Base-by-base conservation (phyloP, 805 yeast species). In the Candida hispaniensis region DNA sequence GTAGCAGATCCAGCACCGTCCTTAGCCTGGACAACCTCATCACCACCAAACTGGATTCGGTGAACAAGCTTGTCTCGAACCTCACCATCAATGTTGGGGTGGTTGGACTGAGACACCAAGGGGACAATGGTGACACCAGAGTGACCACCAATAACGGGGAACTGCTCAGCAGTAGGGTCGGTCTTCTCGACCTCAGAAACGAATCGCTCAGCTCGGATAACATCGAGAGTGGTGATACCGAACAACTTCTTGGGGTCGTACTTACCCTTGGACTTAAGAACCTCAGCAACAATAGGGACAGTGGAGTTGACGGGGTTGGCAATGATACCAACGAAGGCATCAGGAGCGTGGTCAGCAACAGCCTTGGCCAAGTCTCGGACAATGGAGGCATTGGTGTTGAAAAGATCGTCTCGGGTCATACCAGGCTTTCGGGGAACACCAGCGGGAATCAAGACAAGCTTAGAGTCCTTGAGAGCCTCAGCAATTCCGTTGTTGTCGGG, bases 31-130 rank as follows among this genome's bases (percentile, higher is more conserved):
- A 86, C 97, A 30, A 86, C 94, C 61, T 88, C 96, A 56, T 86
- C 97, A 55, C 97, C 97, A 43, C 93, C 94, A 49, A 79, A 85
- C 64, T 86, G 96, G 47, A 86, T 86, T 62, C 97, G 74, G 69
- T 82, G 69, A 50, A 83, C 72, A 48, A 86, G 70, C 43, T 71
- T 70, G 50, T 72, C 73, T 38, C 51, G 48, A 22, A 45, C 44
- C 49, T 53, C 55, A 51, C 53, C 38, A 55, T 63, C 51, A 50
- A 51, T 48, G 53, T 52, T 40, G 51, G 60, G 42, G 34, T 64
- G 63, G 29, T 43, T 32, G 28, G 54, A 47, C 40, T 47, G 50
- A 15, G 85, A 69, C 55, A 77, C 71, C 47, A 85, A 66, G 38
- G 96, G 96, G 25, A 85, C 91, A 53, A 85, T 85, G 32, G 95